These are phyloP conservation scores for Eucalyptus pauciflora DNA, from an alignment of 345 rosid species.

Conservation along the genomic window DNA sequence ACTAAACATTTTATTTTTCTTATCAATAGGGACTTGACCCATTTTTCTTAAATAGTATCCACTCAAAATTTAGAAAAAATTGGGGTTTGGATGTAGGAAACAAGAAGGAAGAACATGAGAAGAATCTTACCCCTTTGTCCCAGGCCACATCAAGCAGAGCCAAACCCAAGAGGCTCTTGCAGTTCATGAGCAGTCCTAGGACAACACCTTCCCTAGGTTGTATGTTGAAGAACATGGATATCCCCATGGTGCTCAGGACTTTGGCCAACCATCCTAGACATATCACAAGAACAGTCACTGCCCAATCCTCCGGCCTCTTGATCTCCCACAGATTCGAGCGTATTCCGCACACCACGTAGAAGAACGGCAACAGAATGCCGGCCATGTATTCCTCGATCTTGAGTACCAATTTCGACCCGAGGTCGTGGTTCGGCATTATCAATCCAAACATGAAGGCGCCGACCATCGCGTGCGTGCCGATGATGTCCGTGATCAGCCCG, in stretches of 20 bases:
- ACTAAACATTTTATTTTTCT: not conserved
- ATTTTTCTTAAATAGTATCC: not conserved
- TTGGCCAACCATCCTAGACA: slow-evolving; percentile 9
- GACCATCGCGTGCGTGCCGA: slow-evolving; percentile 21
- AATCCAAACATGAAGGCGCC: slow-evolving; percentile 49
- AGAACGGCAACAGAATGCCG: slow-evolving; percentile 28
- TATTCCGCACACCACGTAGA: slow-evolving; percentile 13
- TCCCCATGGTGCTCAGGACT: slow-evolving; percentile 10
- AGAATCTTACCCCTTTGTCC: slow-evolving; percentile 7
- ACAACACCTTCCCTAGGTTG: slow-evolving; percentile 13
- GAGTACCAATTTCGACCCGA: slow-evolving; percentile 13
- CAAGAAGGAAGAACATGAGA: not conserved
- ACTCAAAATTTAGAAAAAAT: not conserved
- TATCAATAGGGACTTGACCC: not conserved
- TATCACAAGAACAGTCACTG: not conserved
- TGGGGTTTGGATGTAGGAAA: not conserved
- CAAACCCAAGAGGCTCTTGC: slow-evolving; percentile 31
- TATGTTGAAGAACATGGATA: slow-evolving; percentile 3
- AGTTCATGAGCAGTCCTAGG: slow-evolving; percentile 44
- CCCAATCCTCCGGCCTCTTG: not conserved
- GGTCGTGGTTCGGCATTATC: slow-evolving; percentile 20
- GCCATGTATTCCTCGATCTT: slow-evolving; percentile 21
- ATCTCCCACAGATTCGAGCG: not conserved
- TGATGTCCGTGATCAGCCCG: slow-evolving; percentile 12
- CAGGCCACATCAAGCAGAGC: slow-evolving; percentile 21